Base-by-base conservation (phyloP, 768 basidiomycete species). In the Paxillus ammoniavirescens region DNA sequence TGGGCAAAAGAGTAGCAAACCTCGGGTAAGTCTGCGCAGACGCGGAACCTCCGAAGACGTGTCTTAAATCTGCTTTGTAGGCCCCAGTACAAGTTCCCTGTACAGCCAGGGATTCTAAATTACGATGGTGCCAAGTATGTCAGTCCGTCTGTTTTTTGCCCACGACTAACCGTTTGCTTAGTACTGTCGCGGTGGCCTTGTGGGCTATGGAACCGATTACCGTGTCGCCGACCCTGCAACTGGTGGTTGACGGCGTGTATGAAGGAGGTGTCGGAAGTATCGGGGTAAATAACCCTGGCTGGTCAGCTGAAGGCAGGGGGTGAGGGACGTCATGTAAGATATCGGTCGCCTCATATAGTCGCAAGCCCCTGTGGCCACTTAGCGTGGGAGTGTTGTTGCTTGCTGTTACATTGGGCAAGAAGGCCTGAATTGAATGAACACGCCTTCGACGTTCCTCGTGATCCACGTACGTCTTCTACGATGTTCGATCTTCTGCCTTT, bases 81-180 rank as follows among this genome's bases (percentile, higher is more conserved):
- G 14, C 90, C 91, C 17, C 90, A 93, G 66, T 72, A 78, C 46
- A 86, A 83, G 60, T 93, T 91, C 80, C 89, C 91, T 1, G 89
- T 93, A 6, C 91, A 87, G 42, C 80, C 88, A 65, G 91, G 91
- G 2, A 90, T 93, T 37, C 65, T 93, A 47, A 72, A 91, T 61
- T 89, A 87, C 60, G 74, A 74, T 31, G 91, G 90, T 36, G 69
- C 70, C 57, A 91, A 91, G 89, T 89, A 64, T 66, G 36, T 36
- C 33, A 3, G 52, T 40, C 4, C 2, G 30, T 30, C 33, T 5
- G 28, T 57, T 28, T 18, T 47, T 8, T 35, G 6, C 41, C 52
- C 46, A 23, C 31, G 50, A 60, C 31, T 28, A 52, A 10, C 10
- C 2, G 42, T 8, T 57, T 21, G 15, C 18, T 8, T 21, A 84